Conservation (phyloP, 345 rosid genomes). For the Rhodomyrtus tomentosa region DNA sequence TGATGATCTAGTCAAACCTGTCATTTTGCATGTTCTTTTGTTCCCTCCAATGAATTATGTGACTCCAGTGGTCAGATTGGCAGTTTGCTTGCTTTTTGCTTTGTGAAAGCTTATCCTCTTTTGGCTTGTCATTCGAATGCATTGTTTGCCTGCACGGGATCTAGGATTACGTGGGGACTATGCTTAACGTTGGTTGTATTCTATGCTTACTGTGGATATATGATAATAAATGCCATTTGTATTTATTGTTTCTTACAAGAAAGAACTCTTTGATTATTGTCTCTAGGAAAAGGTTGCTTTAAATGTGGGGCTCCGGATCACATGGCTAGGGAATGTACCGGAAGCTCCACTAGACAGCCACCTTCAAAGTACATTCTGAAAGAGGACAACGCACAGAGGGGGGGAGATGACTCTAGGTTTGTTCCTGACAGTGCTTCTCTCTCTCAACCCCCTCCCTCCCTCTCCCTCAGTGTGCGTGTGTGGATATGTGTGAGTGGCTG, state of each 20-base stretch:
- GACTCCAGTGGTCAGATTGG: neutral
- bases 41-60: neutral
- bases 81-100: neutral
- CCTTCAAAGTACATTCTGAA: conserved; percentile 51
- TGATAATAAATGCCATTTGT: neutral
- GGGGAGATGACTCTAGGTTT: conserved; percentile 54
- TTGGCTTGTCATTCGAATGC: neutral
- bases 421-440: neutral
- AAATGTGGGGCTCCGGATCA: conserved; percentile 86
- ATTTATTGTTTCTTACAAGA: neutral
- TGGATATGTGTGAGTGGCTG: no score
- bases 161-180: neutral
- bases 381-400: conserved; percentile 59
- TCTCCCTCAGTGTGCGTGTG: neutral
- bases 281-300: conserved; percentile 64
- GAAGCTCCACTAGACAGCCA: conserved; percentile 24
- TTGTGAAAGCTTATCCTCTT: neutral
- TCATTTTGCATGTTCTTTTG: neutral
- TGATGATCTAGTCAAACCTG: neutral
- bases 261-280: neutral
- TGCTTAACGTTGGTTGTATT: neutral
- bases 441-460: neutral
- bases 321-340: conserved; percentile 69
- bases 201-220: no score
- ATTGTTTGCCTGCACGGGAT: neutral